A percentile compares a stretch with the other conserved stretches of the same genome.
phyloP scores from a whole-genome alignment of 2,329 filamentous ascomycete species.

The Thelonectria rubi region DNA sequence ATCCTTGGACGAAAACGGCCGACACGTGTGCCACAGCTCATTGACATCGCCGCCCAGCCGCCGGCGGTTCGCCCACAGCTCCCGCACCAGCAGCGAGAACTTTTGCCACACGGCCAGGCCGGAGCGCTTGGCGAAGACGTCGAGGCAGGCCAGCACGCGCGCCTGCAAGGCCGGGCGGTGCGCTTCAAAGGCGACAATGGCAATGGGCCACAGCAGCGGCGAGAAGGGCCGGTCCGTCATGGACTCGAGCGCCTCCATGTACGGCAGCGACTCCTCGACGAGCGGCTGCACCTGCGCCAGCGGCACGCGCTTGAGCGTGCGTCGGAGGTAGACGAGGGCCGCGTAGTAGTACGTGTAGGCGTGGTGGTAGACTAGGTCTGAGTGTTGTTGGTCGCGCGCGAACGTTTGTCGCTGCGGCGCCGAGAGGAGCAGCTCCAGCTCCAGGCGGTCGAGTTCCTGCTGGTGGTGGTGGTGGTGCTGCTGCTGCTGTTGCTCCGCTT shows the following conservation, averaged over 20 bases:
- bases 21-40: conserved; percentile 35
- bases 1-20: neutral
- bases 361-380: conserved; percentile 35
- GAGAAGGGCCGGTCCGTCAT: conserved; percentile 31
- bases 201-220: conserved; percentile 38
- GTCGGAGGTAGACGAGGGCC: conserved; percentile 37
- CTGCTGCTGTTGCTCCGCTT: neutral
- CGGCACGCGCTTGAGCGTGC: conserved; percentile 31
- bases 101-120: conserved; percentile 34
- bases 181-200: conserved; percentile 36
- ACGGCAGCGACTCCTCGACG: conserved; percentile 34
- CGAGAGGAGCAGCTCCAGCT: conserved; percentile 36
- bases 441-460: conserved; percentile 29
- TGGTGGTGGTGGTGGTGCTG: neutral
- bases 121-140: conserved; percentile 24
- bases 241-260: conserved; percentile 30
- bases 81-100: conserved; percentile 26
- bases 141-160: conserved; percentile 30
- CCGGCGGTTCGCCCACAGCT: conserved; percentile 33
- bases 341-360: conserved; percentile 38
- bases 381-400: conserved; percentile 21
- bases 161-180: conserved; percentile 20
- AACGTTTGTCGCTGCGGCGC: conserved; percentile 24
- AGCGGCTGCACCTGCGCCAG: conserved; percentile 34
- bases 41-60: conserved; percentile 24